Evolutionary conservation across 208 protist genomes (phyloP), one percentile per base, ranked within the genome.

Genomic region (Leishmania arabica): DNA sequence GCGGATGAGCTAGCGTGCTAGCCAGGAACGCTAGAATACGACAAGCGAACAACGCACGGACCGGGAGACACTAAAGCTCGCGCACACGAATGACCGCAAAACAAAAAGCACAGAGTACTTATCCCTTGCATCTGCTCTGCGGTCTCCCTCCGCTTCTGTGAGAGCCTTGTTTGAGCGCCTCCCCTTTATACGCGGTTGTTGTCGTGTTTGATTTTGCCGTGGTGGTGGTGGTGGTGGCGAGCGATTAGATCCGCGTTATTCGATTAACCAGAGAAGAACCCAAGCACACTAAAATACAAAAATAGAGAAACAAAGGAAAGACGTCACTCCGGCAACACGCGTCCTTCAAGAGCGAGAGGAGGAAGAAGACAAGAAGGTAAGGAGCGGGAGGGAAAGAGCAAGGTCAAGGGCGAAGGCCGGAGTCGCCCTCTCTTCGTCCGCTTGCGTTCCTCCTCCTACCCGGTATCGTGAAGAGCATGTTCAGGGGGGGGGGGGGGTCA

Each of bases 171-270:
- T 37, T 31, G 11, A 13, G n/a, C 15, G n/a, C 60, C 11, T 8
- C n/a, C n/a, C 13, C n/a, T 40, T 19, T 66, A 1, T 24, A 24
- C 60, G 3, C 60, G 19, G 9, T 2, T 66, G 60, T 21, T 54
- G 9, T 54, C 51, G 1, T 21, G 9, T 54, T 3, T 54, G 6
- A 54, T 21, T 54, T 2, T 13, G 8, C 45, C 45, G 24, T 24
- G 58, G 24, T 8, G 8, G 58, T 7, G 37, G 37, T 40, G 37
- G 58, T 7, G 27, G 58, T 40, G 11, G 60, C 37, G 21, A 1
- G 49, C 42, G 49, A 13, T 72, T 72, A 72, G 68, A 24, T n/a
- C 24, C 24, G 68, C 68, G 68, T 72, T 72, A 72, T 72, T 72
- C 68, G 68, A 47, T 72, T 72, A 49, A 34, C 37, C 34, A 72